These are phyloP conservation scores for Phytopythium oedochilum DNA, from an alignment of 352 stramenopile species.

Conservation along the genomic window DNA sequence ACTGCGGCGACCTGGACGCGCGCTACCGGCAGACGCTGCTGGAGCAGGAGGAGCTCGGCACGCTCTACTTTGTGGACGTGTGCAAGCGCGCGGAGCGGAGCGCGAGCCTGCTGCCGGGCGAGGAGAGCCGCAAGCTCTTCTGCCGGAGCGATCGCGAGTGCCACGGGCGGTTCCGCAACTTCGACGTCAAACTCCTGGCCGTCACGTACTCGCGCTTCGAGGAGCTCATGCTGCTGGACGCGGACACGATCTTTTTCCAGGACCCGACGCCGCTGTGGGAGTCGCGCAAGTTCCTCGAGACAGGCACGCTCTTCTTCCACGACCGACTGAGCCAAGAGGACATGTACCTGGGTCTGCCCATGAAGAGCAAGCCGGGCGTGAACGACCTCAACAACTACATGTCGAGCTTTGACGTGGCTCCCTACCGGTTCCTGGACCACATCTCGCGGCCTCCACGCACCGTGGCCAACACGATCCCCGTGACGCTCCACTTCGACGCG, in stretches of 20 bases:
- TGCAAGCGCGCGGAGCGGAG: too few species aligned
- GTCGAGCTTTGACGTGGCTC: constrained; percentile 25
- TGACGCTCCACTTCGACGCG: constrained; percentile 10
- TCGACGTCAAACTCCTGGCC: constrained; percentile 61
- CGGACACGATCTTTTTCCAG: constrained; percentile 63
- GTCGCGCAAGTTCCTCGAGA: constrained; percentile 36
- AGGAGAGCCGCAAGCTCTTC: constrained; percentile 48
- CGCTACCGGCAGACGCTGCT: too few species aligned
- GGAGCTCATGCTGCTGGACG: constrained; percentile 75
- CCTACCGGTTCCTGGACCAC: constrained; percentile 5
- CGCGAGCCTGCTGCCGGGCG: background rate
- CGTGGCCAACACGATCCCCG: background rate
- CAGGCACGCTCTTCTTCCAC: constrained; percentile 68
- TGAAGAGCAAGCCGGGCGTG: constrained; percentile 6
- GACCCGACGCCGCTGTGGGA: constrained; percentile 51
- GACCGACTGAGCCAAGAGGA: constrained; percentile 39
- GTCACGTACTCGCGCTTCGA: constrained; percentile 62
- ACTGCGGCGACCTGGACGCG: constrained; percentile 54
- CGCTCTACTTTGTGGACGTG: constrained; percentile 64
- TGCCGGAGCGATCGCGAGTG: constrained; percentile 38
- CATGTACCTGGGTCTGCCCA: constrained; percentile 16
- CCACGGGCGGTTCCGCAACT: constrained; percentile 43
- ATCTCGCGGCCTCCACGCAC: too few species aligned
- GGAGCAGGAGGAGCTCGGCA: constrained; percentile 24
- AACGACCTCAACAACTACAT: constrained; percentile 34